A percentile compares a stretch with the other conserved stretches of the same genome.
These are phyloP conservation scores for Thelephora terrestris DNA, from an alignment of 1,284 basidiomycete genomes.

Conservation along the genomic window DNA sequence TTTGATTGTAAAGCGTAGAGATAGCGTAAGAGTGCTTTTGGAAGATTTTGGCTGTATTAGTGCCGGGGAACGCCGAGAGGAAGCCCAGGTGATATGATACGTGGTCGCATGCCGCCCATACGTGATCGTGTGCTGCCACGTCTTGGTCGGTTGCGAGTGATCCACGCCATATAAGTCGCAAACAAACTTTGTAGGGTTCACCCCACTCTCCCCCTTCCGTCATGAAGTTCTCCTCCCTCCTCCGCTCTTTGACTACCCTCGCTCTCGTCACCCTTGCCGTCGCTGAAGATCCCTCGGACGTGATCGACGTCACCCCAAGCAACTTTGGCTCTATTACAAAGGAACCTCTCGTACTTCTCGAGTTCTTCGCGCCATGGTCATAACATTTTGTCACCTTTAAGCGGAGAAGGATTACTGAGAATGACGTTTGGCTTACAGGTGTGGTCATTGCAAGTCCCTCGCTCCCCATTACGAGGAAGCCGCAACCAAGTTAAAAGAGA, in stretches of 20 bases:
- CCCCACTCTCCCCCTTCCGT: slow-evolving; percentile 13
- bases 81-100: not conserved
- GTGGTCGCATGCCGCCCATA: not conserved
- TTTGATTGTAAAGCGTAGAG: slow-evolving; percentile 23
- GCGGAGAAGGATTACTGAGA: not conserved
- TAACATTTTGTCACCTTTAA: slow-evolving; percentile 1
- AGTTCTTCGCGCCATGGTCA: slow-evolving; percentile 90
- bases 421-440: slow-evolving; percentile 34
- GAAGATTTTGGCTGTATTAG: not conserved
- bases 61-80: not conserved
- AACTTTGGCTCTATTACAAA: slow-evolving; percentile 68
- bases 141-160: too few relatives aligned
- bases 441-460: slow-evolving; percentile 87
- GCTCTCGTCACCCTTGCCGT: slow-evolving; percentile 44
- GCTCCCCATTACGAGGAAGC: slow-evolving; percentile 96
- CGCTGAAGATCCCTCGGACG: slow-evolving; percentile 66
- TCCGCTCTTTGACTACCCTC: slow-evolving; percentile 41
- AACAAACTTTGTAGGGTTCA: not conserved
- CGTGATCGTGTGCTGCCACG: too few relatives aligned
- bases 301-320: slow-evolving; percentile 61
- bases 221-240: slow-evolving; percentile 56
- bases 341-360: slow-evolving; percentile 81
- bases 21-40: not conserved
- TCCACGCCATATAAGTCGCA: too few relatives aligned
- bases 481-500: slow-evolving; percentile 85